These are phyloP conservation scores for Hanseniaspora mollemarum DNA, from an alignment of 805 yeast genomes.

Conservation along the genomic window DNA sequence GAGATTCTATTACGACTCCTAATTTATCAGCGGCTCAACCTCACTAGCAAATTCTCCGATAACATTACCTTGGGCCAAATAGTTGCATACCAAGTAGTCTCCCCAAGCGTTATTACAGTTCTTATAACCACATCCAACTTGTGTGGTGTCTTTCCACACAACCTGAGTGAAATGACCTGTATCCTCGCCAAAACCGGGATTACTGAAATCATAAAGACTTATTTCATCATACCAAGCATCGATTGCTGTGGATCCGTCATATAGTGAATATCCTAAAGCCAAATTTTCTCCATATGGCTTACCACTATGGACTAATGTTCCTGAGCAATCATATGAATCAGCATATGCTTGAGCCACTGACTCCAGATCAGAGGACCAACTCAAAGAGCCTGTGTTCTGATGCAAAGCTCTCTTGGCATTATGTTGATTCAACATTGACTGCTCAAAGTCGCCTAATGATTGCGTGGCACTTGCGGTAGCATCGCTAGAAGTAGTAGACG, in stretches of 20 bases:
- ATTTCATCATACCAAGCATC: constrained; percentile 74
- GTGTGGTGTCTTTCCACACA: constrained; percentile 59
- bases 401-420: constrained; percentile 50
- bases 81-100: constrained; percentile 61
- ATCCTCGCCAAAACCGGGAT: constrained; percentile 36
- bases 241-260: constrained; percentile 39
- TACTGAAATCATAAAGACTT: constrained; percentile 39
- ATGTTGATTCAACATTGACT: constrained; percentile 46
- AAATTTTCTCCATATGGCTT: constrained; percentile 74
- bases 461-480: constrained; percentile 19
- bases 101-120: constrained; percentile 47
- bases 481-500: constrained; percentile 19
- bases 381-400: constrained; percentile 31
- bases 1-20: too few species aligned
- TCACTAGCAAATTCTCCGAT: constrained; percentile 39
- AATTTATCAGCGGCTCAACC: constrained; percentile 23
- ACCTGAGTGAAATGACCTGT: constrained; percentile 82
- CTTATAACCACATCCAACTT: constrained; percentile 67
- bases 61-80: constrained; percentile 63
- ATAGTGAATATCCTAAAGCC: constrained; percentile 49
- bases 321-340: constrained; percentile 43
- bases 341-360: constrained; percentile 49
- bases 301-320: constrained; percentile 50
- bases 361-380: constrained; percentile 48
- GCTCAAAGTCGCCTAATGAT: constrained; percentile 25